Evolutionary conservation across 441 rosid species (phyloP).

Genomic region (Gossypium lobatum): DNA sequence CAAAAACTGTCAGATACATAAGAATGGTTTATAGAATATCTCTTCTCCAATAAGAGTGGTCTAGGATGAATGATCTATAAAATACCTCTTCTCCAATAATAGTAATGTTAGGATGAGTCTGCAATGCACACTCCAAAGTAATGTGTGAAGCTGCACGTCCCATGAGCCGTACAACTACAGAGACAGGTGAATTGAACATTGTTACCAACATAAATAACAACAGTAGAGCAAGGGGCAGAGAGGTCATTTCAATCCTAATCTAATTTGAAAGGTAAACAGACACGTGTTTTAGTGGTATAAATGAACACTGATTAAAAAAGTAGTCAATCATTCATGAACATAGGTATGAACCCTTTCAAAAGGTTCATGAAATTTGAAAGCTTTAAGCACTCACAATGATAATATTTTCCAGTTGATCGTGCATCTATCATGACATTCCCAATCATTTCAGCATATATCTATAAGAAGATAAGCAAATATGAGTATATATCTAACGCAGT

Average conservation of each 20-base stretch:
- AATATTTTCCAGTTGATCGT: constrained; percentile 96
- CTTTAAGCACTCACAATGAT: constrained; percentile 69
- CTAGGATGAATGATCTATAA: constrained; percentile 53
- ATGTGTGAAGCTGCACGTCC: constrained; percentile 99
- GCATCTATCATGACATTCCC: constrained; percentile 99
- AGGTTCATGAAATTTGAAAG: constrained; percentile 4
- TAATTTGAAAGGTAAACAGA: not conserved
- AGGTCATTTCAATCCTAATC: not conserved
- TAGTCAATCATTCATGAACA: not conserved
- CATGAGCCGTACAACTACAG: constrained; percentile 94
- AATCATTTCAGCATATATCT: constrained; percentile 98
- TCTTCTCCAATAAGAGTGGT: constrained; percentile 93
- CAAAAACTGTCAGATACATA: not conserved
- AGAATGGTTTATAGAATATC: constrained; percentile 31
- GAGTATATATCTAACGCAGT: not conserved
- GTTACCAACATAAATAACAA: constrained; percentile 1
- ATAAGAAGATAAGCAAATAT: constrained; percentile 15
- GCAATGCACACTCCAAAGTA: constrained; percentile 96
- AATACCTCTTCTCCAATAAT: constrained; percentile 96
- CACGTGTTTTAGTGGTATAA: not conserved
- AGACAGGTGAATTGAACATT: constrained; percentile 2
- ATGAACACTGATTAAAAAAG: not conserved
- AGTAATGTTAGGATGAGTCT: constrained; percentile 95
- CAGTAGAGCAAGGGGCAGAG: not conserved
- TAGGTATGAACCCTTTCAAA: not conserved